Conservation (phyloP, 2,329 filamentous ascomycete species). For the Claviceps lovelessii region DNA sequence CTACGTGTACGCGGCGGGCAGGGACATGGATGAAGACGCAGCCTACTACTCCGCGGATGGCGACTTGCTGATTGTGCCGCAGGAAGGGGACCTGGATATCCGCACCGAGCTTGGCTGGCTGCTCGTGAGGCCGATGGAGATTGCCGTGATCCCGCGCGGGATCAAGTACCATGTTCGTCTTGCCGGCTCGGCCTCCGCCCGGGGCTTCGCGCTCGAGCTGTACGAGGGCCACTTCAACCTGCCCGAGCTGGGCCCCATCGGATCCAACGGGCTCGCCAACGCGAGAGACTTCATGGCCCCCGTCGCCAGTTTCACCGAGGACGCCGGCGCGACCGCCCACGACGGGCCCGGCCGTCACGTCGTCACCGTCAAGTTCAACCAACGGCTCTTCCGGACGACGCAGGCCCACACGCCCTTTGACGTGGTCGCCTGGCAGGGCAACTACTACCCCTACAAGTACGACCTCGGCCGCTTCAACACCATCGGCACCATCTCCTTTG, state of each 20-base stretch:
- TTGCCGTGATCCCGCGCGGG: slow-evolving; percentile 60
- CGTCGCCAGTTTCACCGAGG: slow-evolving; percentile 52
- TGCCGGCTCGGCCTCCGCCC: slow-evolving; percentile 37
- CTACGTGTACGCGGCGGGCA: slow-evolving; percentile 65
- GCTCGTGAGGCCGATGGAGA: slow-evolving; percentile 64
- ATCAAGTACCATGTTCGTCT: slow-evolving; percentile 61
- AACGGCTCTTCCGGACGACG: slow-evolving; percentile 45
- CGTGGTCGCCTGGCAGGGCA: slow-evolving; percentile 69
- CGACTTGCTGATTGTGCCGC: slow-evolving; percentile 62
- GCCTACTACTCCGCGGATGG: slow-evolving; percentile 79
- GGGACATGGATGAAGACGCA: slow-evolving; percentile 57
- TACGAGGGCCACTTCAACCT: slow-evolving; percentile 60
- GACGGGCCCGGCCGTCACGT: slow-evolving; percentile 21
- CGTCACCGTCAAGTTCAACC: slow-evolving; percentile 50
- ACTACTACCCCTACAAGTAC: slow-evolving; percentile 71
- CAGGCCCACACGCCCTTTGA: slow-evolving; percentile 66
- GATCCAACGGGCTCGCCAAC: slow-evolving; percentile 62
- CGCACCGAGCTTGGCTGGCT: slow-evolving; percentile 63
- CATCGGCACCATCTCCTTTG: slow-evolving; percentile 57
- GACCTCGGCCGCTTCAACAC: slow-evolving; percentile 64
- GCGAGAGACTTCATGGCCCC: slow-evolving; percentile 62
- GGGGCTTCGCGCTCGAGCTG: slow-evolving; percentile 63
- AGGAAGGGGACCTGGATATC: slow-evolving; percentile 61
- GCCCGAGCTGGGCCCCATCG: slow-evolving; percentile 59
- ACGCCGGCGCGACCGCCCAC: slow-evolving; percentile 26